Percentiles rank a stretch among this genome's conserved stretches.
Evolutionary conservation across 2,329 filamentous ascomycete species (phyloP).

Genomic region (Acrodontium crateriforme): DNA sequence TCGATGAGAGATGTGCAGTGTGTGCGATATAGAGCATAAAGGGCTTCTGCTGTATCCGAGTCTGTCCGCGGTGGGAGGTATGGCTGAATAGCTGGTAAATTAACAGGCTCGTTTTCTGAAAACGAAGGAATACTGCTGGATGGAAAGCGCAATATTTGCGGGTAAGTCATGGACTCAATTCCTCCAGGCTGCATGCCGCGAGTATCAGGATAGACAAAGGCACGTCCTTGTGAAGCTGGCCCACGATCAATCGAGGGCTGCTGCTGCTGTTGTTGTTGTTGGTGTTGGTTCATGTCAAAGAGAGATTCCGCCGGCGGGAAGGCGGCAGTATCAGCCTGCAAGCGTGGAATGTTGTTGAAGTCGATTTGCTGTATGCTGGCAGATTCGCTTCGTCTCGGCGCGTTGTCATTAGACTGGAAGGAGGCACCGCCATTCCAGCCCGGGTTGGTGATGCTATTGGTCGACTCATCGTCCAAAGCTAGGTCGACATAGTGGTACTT

Average conservation of each 20-base stretch:
- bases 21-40: conserved; percentile 78
- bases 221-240: conserved; percentile 28
- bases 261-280: too few relatives aligned
- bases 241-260: conserved; percentile 20
- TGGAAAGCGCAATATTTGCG: conserved; percentile 50
- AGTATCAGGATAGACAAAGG: conserved; percentile 34
- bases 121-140: conserved; percentile 41
- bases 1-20: conserved; percentile 94
- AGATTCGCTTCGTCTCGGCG: conserved; percentile 19
- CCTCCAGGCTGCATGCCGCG: conserved; percentile 27
- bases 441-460: conserved; percentile 7
- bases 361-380: conserved; percentile 19
- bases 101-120: conserved; percentile 55
- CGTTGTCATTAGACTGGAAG: conserved; percentile 9
- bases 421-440: conserved; percentile 4
- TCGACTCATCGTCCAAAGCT: conserved; percentile 33
- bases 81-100: conserved; percentile 70
- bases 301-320: conserved; percentile 26
- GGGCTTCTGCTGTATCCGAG: conserved; percentile 68
- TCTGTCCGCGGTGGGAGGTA: conserved; percentile 76
- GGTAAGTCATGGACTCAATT: conserved; percentile 39
- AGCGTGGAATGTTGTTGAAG: conserved; percentile 29
- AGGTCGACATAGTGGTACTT: conserved; percentile 81
- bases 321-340: conserved; percentile 34
- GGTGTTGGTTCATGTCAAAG: conserved; percentile 17